phyloP scores from a whole-genome alignment of 1,284 basidiomycete species.

The Schizophyllum commune region DNA sequence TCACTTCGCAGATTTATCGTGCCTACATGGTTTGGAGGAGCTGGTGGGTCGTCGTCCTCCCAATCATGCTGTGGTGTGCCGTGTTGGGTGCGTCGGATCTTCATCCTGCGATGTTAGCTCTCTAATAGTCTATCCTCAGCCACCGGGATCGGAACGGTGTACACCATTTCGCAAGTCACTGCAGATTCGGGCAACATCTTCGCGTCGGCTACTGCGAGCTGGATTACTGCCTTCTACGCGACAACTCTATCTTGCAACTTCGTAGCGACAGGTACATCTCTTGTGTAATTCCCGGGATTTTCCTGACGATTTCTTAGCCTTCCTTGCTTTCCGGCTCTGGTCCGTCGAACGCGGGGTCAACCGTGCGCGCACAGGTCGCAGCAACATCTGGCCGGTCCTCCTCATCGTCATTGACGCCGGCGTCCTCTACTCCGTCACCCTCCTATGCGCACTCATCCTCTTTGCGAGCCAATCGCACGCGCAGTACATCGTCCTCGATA shows the following conservation, averaged over 20 bases:
- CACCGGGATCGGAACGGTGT: slow-evolving; percentile 5
- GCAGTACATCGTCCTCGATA: slow-evolving; percentile 10
- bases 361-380: neutral
- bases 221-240: slow-evolving; percentile 9
- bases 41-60: slow-evolving; percentile 4
- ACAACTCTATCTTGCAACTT: slow-evolving; percentile 9
- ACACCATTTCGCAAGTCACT: neutral
- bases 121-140: neutral
- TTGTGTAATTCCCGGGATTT: neutral
- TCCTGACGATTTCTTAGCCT: neutral
- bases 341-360: neutral
- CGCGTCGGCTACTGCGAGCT: neutral
- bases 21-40: slow-evolving; percentile 10
- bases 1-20: slow-evolving; percentile 8
- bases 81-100: neutral
- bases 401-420: slow-evolving; percentile 9
- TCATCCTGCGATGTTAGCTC: neutral
- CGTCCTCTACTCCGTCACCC: slow-evolving; percentile 5
- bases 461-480: slow-evolving; percentile 6
- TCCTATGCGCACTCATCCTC: slow-evolving; percentile 2
- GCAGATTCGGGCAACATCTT: slow-evolving; percentile 2
- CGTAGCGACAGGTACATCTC: slow-evolving; percentile 4
- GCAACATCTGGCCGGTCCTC: slow-evolving; percentile 4
- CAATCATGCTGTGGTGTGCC: slow-evolving; percentile 5
- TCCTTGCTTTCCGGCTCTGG: slow-evolving; percentile 9